Percentiles rank a stretch among this genome's conserved stretches.
These are phyloP conservation scores for Ustilago vetiveriae DNA, from an alignment of 1,284 basidiomycete genomes.

Conservation along the genomic window DNA sequence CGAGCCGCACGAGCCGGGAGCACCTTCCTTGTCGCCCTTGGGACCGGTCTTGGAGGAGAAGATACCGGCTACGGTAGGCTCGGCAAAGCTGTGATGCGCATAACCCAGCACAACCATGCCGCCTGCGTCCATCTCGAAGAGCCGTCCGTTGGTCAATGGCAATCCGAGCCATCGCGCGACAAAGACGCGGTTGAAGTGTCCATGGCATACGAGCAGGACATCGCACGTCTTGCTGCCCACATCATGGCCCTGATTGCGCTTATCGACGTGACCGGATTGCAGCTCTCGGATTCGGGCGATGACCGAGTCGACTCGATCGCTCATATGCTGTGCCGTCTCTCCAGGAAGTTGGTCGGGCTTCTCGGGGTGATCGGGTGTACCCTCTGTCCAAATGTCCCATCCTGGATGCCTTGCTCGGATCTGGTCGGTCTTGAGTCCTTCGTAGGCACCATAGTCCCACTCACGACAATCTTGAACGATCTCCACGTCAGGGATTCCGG, in stretches of 20 bases:
- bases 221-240: slow-evolving; percentile 53
- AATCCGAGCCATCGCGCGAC: slow-evolving; percentile 62
- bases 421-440: slow-evolving; percentile 61
- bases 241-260: slow-evolving; percentile 42
- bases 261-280: slow-evolving; percentile 55
- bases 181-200: slow-evolving; percentile 64
- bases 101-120: slow-evolving; percentile 64
- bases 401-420: slow-evolving; percentile 53
- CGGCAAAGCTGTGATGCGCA: slow-evolving; percentile 59
- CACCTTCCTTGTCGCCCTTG: slow-evolving; percentile 21
- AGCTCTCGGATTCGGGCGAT: slow-evolving; percentile 54
- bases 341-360: slow-evolving; percentile 52
- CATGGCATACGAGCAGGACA: slow-evolving; percentile 62
- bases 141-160: slow-evolving; percentile 49
- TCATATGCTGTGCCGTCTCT: slow-evolving; percentile 60
- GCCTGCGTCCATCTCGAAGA: slow-evolving; percentile 63
- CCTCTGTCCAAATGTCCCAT: slow-evolving; percentile 65
- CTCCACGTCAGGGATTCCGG: slow-evolving; percentile 40
- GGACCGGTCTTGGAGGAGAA: slow-evolving; percentile 61
- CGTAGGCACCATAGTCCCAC: slow-evolving; percentile 67
- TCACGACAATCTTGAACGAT: slow-evolving; percentile 59
- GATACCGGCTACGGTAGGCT: slow-evolving; percentile 62
- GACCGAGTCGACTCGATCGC: slow-evolving; percentile 57
- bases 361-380: slow-evolving; percentile 58
- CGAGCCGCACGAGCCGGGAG: slow-evolving; percentile 9